phyloP scores from a whole-genome alignment of 345 rosid genomes.

The Citrus australasica region DNA sequence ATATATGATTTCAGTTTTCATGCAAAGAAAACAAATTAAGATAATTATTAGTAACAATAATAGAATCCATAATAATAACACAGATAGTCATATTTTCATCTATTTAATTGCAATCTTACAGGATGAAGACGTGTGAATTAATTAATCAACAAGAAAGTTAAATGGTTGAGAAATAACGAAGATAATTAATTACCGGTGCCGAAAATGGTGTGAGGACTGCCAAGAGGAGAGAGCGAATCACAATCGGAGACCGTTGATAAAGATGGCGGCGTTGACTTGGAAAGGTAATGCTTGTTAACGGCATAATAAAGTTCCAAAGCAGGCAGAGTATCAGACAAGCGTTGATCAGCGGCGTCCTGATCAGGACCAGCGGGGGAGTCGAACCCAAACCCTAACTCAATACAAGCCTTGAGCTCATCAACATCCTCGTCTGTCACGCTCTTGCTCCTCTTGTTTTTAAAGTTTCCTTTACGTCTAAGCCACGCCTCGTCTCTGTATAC shows the following conservation, averaged over 20 bases:
- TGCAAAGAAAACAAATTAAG: not conserved
- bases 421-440: constrained; percentile 91
- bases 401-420: constrained; percentile 87
- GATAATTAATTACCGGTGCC: constrained; percentile 32
- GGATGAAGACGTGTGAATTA: too few species aligned
- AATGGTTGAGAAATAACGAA: not conserved
- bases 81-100: too few species aligned
- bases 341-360: constrained; percentile 37
- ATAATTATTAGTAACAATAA: too few species aligned
- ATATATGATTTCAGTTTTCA: too few species aligned
- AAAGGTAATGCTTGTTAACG: constrained; percentile 61
- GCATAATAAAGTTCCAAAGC: constrained; percentile 80
- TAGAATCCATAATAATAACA: too few species aligned
- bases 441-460: constrained; percentile 48
- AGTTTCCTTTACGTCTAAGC: constrained; percentile 61
- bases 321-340: constrained; percentile 77
- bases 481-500: constrained; percentile 79
- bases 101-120: too few species aligned
- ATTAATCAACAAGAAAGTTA: not conserved
- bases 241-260: constrained; percentile 45
- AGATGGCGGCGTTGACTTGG: constrained; percentile 39
- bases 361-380: constrained; percentile 47
- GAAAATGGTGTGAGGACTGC: constrained; percentile 59
- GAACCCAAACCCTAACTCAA: constrained; percentile 85
- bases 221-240: constrained; percentile 43